Conservation (phyloP, 805 yeast genomes). For the Debaryomyces maramus region DNA sequence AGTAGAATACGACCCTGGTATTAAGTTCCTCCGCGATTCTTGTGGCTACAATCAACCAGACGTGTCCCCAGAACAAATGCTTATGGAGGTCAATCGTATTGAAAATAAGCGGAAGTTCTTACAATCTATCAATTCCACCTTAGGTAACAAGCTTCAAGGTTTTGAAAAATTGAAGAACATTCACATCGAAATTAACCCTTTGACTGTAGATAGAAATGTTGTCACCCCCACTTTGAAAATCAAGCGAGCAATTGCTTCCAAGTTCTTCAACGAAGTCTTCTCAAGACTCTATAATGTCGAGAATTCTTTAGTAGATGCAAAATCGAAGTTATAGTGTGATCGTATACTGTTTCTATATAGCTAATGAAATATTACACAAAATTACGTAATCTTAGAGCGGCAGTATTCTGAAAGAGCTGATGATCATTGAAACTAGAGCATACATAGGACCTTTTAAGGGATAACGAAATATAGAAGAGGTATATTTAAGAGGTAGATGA, state of each 20-base stretch:
- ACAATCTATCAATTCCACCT: slow-evolving; percentile 21
- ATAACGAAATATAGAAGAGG: neutral
- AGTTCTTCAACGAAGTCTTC: slow-evolving; percentile 15
- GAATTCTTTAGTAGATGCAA: slow-evolving; percentile 16
- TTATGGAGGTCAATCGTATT: slow-evolving; percentile 14
- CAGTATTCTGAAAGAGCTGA: neutral
- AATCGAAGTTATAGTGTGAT: slow-evolving; percentile 4
- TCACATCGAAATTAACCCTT: slow-evolving; percentile 27
- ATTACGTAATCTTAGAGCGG: neutral
- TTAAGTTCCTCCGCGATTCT: slow-evolving; percentile 18
- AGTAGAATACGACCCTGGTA: slow-evolving; percentile 44
- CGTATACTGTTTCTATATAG: neutral
- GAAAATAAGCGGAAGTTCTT: slow-evolving; percentile 22
- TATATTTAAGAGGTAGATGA: neutral
- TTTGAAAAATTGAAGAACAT: slow-evolving; percentile 33
- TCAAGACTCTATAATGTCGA: slow-evolving; percentile 18
- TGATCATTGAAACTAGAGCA: slow-evolving; percentile 1
- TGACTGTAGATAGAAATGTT: slow-evolving; percentile 54
- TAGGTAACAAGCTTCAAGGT: slow-evolving; percentile 22
- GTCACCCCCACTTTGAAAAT: slow-evolving; percentile 63
- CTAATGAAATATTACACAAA: neutral
- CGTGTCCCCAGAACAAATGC: slow-evolving; percentile 10
- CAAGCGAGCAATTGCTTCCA: slow-evolving; percentile 33
- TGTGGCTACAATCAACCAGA: slow-evolving; percentile 15
- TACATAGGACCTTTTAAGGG: too few species aligned